Evolutionary conservation across 2,329 filamentous ascomycete genomes (phyloP).

Genomic region (Helotiales sp.): DNA sequence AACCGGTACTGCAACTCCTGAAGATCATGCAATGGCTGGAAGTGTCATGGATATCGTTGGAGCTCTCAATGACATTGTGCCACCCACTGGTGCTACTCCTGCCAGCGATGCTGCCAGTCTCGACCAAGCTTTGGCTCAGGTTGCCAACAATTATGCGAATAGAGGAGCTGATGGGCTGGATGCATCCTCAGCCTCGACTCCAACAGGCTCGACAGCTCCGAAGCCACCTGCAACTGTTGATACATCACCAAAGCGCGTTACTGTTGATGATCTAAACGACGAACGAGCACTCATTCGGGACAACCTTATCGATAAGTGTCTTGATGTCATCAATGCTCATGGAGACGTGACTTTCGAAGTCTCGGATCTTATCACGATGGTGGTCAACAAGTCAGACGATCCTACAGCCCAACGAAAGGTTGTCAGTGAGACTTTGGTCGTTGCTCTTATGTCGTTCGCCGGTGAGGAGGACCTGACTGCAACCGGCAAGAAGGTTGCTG

Average conservation of each 20-base stretch:
- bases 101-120: conserved; percentile 26
- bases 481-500: conserved; percentile 71
- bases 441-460: conserved; percentile 76
- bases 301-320: conserved; percentile 83
- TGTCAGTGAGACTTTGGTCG: conserved; percentile 81
- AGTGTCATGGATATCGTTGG: conserved; percentile 29
- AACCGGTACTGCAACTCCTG: conserved; percentile 39
- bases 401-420: conserved; percentile 65
- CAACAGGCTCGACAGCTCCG: conserved; percentile 7
- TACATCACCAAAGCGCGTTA: conserved; percentile 46
- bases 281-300: conserved; percentile 74
- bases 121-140: conserved; percentile 29
- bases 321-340: conserved; percentile 89
- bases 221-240: conserved; percentile 13
- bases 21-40: conserved; percentile 35
- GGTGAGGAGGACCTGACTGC: conserved; percentile 59
- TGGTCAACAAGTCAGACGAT: conserved; percentile 65
- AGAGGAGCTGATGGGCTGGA: neutral
- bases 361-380: conserved; percentile 80
- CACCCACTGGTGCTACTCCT: conserved; percentile 4
- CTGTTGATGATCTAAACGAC: conserved; percentile 79
- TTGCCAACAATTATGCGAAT: conserved; percentile 11
- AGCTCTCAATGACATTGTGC: conserved; percentile 25
- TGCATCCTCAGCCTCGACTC: neutral
- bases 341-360: conserved; percentile 89